Evolutionary conservation across 2,329 filamentous ascomycete species (phyloP).

Genomic region (Epichloe elymi): DNA sequence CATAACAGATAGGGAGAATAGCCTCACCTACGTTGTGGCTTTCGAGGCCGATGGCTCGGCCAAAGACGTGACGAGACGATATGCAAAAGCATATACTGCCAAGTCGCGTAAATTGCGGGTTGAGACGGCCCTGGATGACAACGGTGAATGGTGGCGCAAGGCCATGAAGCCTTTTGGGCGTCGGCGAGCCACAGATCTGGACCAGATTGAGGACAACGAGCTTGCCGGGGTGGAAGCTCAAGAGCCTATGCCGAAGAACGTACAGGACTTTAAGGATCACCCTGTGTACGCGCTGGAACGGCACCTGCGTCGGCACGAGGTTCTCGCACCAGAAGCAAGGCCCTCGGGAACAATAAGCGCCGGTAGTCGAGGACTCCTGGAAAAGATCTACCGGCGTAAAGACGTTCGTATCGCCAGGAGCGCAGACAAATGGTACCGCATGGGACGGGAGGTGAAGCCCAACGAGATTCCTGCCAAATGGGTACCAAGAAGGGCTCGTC

Average conservation of each 20-base stretch:
- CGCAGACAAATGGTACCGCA: conserved; percentile 79
- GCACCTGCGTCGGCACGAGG: conserved; percentile 72
- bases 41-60: conserved; percentile 71
- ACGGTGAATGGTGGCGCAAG: conserved; percentile 39
- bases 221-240: conserved; percentile 55
- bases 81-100: conserved; percentile 76
- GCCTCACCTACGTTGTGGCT: conserved; percentile 69
- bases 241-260: conserved; percentile 76
- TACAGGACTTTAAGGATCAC: conserved; percentile 79
- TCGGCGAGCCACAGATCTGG: conserved; percentile 43
- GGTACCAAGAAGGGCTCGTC: conserved; percentile 35
- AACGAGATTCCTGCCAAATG: conserved; percentile 76
- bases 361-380: conserved; percentile 48
- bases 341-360: conserved; percentile 66
- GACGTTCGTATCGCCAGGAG: conserved; percentile 71
- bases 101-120: conserved; percentile 78
- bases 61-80: conserved; percentile 76
- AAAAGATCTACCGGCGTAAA: conserved; percentile 67
- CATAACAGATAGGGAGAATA: conserved; percentile 60
- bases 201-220: conserved; percentile 74
- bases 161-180: conserved; percentile 36
- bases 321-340: conserved; percentile 56
- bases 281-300: conserved; percentile 73
- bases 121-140: conserved; percentile 42
- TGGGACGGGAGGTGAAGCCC: conserved; percentile 65